Evolutionary conservation across 129 eudicot genomes (phyloP), one percentile per base, ranked within the genome.

Genomic region (Centaurea solstitialis): DNA sequence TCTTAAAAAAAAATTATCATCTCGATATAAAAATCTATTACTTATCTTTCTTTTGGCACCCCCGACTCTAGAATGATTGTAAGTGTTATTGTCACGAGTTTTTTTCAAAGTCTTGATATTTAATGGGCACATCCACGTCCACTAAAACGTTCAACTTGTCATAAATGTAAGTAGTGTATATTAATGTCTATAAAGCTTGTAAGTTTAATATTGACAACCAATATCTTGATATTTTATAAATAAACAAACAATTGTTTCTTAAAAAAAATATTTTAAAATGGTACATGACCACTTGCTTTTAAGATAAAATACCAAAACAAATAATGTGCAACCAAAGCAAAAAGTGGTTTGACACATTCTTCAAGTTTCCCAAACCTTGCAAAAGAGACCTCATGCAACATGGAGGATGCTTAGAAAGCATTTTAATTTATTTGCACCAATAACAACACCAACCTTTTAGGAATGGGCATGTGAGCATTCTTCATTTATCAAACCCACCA

Each of bases 391-490:
- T 68, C 72, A 68, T 68, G 72, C 72, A 67, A 67, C 30, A 33
- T 67, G 72, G 72, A 67, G 72, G 72, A 67, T 67, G 39, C 72
- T 67, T 67, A 11, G 38, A 67, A 67, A 67, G 38, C 13, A 67
- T 26, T 67, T 68, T 26, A 28, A 24, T 12, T 6, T 6, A 0
- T 21, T 57, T 57, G 65, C 9, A 57, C 8, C 23, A 57, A 33
- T 33, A 33, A 57, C 65, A 41, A 41, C 47, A 41, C 47, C 47
- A 64, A 24, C 69, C 9, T 64, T 64, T 12, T 13, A 35, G 72
- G 38, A 30, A 68, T 28, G 40, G 35, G 72, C 72, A 68, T 68
- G 72, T 26, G 39, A 68, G 20, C 72, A 68, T 68, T n/a, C n/a
- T n/a, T 68, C 39, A 21, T 68, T 68, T 11, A 68, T 68, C 21